phyloP scores from a whole-genome alignment of 192 early-diverging fungal species.

The Chytriomyces sp. region DNA sequence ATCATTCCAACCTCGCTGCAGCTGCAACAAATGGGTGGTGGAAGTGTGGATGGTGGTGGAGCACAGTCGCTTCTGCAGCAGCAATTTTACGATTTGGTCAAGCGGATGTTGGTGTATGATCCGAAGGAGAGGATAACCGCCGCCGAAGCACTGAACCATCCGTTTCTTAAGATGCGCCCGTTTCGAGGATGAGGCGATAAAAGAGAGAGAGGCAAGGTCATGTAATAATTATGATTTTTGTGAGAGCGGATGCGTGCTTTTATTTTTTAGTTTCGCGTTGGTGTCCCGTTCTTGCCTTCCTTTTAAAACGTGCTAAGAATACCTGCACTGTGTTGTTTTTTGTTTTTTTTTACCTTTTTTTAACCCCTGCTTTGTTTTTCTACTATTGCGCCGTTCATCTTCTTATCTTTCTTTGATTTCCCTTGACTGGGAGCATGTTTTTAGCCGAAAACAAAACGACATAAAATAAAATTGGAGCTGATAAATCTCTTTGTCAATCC shows the following conservation, averaged over 20 bases:
- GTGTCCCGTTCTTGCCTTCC: not conserved
- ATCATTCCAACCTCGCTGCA: not conserved
- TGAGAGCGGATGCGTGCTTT: not conserved
- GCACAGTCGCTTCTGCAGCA: constrained; percentile 22
- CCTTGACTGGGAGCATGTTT: not conserved
- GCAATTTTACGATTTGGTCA: constrained; percentile 74
- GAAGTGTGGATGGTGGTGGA: not conserved
- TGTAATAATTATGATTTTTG: not conserved
- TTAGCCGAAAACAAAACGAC: not conserved
- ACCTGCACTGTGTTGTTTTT: not conserved
- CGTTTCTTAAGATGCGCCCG: constrained; percentile 66
- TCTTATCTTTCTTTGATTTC: not conserved
- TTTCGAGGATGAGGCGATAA: not conserved
- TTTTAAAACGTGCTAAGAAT: not conserved
- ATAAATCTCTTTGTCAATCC: not conserved
- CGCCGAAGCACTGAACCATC: constrained; percentile 80
- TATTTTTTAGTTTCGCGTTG: not conserved
- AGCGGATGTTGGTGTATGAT: constrained; percentile 77
- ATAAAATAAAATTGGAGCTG: not conserved
- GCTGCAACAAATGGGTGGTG: not conserved
- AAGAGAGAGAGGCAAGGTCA: not conserved
- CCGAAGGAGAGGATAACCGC: constrained; percentile 81
- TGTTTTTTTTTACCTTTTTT: not conserved
- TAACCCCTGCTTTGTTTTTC: too few species aligned
- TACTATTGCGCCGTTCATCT: not conserved